These are phyloP conservation scores for Fraxinus ornus DNA, from an alignment of 305 asterid genomes.

Conservation along the genomic window DNA sequence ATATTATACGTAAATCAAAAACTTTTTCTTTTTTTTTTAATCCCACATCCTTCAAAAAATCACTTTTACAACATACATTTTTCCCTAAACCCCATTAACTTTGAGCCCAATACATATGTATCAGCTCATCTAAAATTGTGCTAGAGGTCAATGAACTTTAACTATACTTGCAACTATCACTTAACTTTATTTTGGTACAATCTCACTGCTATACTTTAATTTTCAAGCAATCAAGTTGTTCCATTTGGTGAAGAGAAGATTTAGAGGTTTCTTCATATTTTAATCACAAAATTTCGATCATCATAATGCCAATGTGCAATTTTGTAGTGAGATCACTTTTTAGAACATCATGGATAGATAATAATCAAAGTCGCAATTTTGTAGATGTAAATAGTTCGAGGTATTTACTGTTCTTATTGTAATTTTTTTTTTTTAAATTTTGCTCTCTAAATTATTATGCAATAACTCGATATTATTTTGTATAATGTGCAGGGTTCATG, in stretches of 20 bases:
- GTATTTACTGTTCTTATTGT: too few species aligned
- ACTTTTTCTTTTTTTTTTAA: too few species aligned
- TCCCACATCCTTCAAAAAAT: too few species aligned
- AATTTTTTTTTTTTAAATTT: too few species aligned
- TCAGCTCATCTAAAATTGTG: background rate
- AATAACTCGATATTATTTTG: background rate
- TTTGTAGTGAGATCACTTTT: background rate
- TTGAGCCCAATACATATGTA: too few species aligned
- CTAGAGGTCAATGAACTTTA: background rate
- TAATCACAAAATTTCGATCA: background rate
- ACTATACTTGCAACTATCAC: background rate
- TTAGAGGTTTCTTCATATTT: background rate
- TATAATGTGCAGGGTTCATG: background rate
- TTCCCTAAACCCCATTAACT: too few species aligned
- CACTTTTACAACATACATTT: too few species aligned
- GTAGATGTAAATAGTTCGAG: background rate
- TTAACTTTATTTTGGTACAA: background rate
- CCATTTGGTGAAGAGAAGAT: background rate
- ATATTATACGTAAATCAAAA: too few species aligned
- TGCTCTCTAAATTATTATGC: background rate
- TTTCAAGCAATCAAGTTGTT: background rate
- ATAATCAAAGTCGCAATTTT: too few species aligned
- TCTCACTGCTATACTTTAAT: background rate
- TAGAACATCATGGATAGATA: too few species aligned
- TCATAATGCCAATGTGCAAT: background rate